Conservation (phyloP, 345 rosid genomes). For the Trapa bicornis region DNA sequence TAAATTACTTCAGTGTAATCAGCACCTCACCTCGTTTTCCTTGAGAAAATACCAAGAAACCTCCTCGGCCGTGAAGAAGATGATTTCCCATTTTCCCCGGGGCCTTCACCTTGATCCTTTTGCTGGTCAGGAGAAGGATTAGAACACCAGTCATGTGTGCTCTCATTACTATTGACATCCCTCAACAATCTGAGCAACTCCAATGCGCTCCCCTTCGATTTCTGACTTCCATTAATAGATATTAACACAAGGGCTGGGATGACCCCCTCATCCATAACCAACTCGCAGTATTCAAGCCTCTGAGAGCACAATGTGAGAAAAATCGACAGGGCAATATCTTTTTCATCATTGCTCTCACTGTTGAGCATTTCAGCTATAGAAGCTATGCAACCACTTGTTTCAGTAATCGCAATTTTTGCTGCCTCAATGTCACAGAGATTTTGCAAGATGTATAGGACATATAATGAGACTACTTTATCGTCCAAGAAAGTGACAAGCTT, state of each 20-base stretch:
- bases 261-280: constrained; percentile 52
- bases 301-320: constrained; percentile 31
- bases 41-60: too few species aligned
- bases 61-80: too few species aligned
- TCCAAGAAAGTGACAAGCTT: constrained; percentile 45
- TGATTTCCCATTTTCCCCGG: constrained; percentile 14
- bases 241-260: constrained; percentile 41
- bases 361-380: constrained; percentile 52
- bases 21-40: too few species aligned
- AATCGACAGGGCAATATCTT: constrained; percentile 38
- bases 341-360: constrained; percentile 35
- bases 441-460: constrained; percentile 30
- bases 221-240: constrained; percentile 52
- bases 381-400: constrained; percentile 48
- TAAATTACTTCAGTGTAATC: too few species aligned
- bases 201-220: constrained; percentile 39
- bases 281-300: constrained; percentile 31
- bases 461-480: constrained; percentile 25
- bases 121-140: constrained; percentile 6
- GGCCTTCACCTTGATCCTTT: constrained; percentile 6
- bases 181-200: constrained; percentile 62
- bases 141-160: constrained; percentile 13
- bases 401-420: constrained; percentile 42
- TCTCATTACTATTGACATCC: constrained; percentile 15
- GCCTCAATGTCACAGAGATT: constrained; percentile 43